phyloP scores from a whole-genome alignment of 2,329 filamentous ascomycete species.

The Zelopaecilomyces penicillatus region DNA sequence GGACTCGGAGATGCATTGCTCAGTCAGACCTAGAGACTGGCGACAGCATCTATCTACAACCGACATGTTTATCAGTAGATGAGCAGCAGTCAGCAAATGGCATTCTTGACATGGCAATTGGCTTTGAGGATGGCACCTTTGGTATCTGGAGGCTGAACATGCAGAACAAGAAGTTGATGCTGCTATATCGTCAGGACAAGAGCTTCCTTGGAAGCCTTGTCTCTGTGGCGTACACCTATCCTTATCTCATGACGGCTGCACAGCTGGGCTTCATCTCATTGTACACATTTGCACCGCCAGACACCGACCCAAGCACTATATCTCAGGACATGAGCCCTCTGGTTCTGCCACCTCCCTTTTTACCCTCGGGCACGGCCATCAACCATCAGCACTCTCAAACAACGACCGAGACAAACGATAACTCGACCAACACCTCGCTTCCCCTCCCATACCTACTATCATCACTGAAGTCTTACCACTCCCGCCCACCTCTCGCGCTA shows the following conservation, averaged over 20 bases:
- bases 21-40: constrained; percentile 27
- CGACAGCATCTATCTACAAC: constrained; percentile 24
- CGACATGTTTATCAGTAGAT: constrained; percentile 61
- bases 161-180: constrained; percentile 32
- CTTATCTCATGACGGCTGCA: constrained; percentile 74
- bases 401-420: not conserved
- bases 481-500: constrained; percentile 69
- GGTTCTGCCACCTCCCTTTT: not conserved
- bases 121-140: constrained; percentile 65
- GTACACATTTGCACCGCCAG: constrained; percentile 51
- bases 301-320: not conserved
- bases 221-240: constrained; percentile 62
- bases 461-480: constrained; percentile 72
- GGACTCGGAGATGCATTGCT: constrained; percentile 52
- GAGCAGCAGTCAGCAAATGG: constrained; percentile 34
- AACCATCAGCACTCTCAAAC: not conserved
- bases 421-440: not conserved
- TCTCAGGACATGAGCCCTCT: not conserved
- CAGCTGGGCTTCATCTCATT: constrained; percentile 65
- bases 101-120: constrained; percentile 53
- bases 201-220: constrained; percentile 59
- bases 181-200: constrained; percentile 50
- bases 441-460: constrained; percentile 48
- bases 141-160: constrained; percentile 56
- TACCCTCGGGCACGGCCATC: not conserved